A percentile compares a stretch with the other conserved stretches of the same genome.
Evolutionary conservation across 495 filamentous ascomycete genomes (phyloP).

Genomic region (Penicillium atrosanguineum): DNA sequence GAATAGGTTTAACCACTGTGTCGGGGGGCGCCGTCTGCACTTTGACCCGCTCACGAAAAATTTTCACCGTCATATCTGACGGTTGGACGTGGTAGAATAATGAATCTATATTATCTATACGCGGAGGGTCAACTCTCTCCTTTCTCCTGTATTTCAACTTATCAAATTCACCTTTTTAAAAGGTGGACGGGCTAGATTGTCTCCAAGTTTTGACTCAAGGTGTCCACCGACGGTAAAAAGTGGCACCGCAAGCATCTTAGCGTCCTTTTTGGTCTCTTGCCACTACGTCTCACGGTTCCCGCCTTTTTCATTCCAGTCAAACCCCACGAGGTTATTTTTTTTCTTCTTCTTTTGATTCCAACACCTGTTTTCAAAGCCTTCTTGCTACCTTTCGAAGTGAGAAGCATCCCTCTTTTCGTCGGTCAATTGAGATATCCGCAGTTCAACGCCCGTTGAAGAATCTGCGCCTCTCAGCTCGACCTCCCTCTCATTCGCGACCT

Average conservation of each 20-base stretch:
- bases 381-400: background rate
- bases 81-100: background rate
- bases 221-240: background rate
- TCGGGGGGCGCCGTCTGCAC: conserved; percentile 1
- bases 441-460: conserved; percentile 2
- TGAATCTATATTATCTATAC: background rate
- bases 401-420: background rate
- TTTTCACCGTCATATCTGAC: conserved; percentile 13
- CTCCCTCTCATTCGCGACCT: conserved; percentile 14
- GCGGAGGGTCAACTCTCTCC: background rate
- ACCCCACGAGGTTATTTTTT: background rate
- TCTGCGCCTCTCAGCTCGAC: conserved; percentile 9
- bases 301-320: background rate
- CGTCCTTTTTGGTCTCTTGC: background rate
- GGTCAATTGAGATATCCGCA: background rate
- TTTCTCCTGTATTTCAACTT: conserved; percentile 5
- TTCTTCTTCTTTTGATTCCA: background rate
- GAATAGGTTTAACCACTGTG: conserved; percentile 1
- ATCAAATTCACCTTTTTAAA: conserved; percentile 1
- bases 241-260: background rate
- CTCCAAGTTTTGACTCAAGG: background rate
- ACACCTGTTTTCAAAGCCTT: background rate
- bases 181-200: background rate
- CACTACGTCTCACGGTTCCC: background rate
- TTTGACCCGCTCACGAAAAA: conserved; percentile 21